Evolutionary conservation across 2,329 filamentous ascomycete species (phyloP).

Genomic region (Aspergillaceae sp.): DNA sequence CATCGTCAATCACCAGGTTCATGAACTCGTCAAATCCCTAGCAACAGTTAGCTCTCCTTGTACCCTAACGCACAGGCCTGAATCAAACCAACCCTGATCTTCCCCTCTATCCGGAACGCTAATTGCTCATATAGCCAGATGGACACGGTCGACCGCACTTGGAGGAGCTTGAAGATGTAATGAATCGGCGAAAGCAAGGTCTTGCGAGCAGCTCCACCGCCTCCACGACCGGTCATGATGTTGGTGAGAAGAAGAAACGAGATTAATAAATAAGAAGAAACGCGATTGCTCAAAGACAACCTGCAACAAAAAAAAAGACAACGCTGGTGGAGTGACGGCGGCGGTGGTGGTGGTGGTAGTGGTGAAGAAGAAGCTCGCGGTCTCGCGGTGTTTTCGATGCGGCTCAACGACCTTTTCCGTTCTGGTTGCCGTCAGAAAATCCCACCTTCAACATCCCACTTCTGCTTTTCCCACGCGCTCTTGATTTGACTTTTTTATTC

Average conservation of each 20-base stretch:
- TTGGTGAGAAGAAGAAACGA: neutral
- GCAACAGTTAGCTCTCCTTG: conserved; percentile 4
- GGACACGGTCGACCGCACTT: conserved; percentile 71
- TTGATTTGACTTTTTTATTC: conserved; percentile 1
- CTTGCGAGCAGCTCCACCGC: conserved; percentile 51
- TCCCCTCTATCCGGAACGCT: conserved; percentile 87
- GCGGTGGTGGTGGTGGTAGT: neutral
- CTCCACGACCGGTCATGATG: conserved; percentile 46
- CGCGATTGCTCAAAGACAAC: neutral
- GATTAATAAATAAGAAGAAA: neutral
- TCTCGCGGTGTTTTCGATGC: conserved; percentile 8
- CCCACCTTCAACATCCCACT: conserved; percentile 15
- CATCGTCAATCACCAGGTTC: conserved; percentile 95
- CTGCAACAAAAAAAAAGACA: neutral
- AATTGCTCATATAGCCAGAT: conserved; percentile 98
- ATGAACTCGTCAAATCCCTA: conserved; percentile 99
- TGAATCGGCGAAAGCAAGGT: conserved; percentile 71
- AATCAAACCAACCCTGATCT: conserved; percentile 65
- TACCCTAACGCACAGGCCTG: neutral
- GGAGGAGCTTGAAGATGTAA: conserved; percentile 90
- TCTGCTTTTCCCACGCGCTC: conserved; percentile 4
- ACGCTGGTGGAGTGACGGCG: neutral
- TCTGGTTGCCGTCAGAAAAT: conserved; percentile 12
- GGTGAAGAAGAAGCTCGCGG: conserved; percentile 4
- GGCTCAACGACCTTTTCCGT: conserved; percentile 26